Conservation (phyloP, 495 filamentous ascomycete species). For the Penicillium chermesinum region DNA sequence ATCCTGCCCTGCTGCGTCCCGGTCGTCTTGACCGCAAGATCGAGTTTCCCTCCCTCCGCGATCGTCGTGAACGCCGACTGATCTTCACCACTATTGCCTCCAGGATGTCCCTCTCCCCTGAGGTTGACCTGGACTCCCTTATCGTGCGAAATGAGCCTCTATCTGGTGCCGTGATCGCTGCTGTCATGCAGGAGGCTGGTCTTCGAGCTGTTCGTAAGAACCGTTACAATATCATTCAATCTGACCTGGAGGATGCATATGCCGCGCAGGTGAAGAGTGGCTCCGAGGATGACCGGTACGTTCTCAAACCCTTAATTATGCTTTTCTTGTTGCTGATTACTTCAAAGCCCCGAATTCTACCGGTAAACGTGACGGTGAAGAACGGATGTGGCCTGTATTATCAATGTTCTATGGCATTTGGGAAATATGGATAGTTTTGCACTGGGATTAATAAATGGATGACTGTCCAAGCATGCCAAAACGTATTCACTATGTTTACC, state of each 20-base stretch:
- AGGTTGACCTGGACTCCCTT: slow-evolving; percentile 91
- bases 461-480: not conserved
- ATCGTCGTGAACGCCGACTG: slow-evolving; percentile 86
- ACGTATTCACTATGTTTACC: no score
- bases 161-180: slow-evolving; percentile 92
- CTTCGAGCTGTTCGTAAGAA: slow-evolving; percentile 95
- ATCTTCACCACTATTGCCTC: slow-evolving; percentile 95
- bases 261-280: slow-evolving; percentile 88
- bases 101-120: slow-evolving; percentile 94
- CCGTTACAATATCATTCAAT: slow-evolving; percentile 96
- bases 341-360: slow-evolving; percentile 52
- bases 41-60: slow-evolving; percentile 87
- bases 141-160: slow-evolving; percentile 96
- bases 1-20: slow-evolving; percentile 88
- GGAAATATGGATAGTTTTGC: slow-evolving; percentile 14
- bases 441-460: not conserved
- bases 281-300: slow-evolving; percentile 60
- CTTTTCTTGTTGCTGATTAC: slow-evolving; percentile 14
- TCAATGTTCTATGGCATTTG: slow-evolving; percentile 34
- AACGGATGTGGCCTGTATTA: slow-evolving; percentile 24
- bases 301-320: slow-evolving; percentile 6
- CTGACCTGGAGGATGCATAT: slow-evolving; percentile 93
- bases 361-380: slow-evolving; percentile 28
- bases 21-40: slow-evolving; percentile 97
- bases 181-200: slow-evolving; percentile 98